Base-by-base conservation (phyloP, 129 eudicot species). In the Mikania micrantha region DNA sequence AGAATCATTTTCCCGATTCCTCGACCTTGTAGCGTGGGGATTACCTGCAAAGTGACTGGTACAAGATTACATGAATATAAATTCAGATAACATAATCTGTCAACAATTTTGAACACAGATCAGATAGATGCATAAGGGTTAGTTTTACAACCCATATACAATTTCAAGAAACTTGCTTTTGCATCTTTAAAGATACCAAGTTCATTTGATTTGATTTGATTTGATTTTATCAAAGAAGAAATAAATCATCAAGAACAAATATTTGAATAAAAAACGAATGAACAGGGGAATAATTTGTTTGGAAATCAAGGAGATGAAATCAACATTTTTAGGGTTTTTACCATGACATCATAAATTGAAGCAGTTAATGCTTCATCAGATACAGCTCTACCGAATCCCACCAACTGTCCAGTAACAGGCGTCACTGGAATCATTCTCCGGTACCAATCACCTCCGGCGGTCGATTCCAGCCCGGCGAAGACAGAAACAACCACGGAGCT, bases 321-420 rank as follows among this genome's bases (percentile, higher is more conserved):
- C 20, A 28, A 10, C 47, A 65, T 22, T 9, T 31, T 42, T 50
- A 47, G 35, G 60, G 49, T 48, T 62, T 62, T 29, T 42, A 93
- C 98, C 98, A 88, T 86, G 58, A 89, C 90, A 77, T 93, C 96
- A 60, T 82, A 84, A 40, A 93, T 86, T 9, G 98, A 76, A 69
- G 96, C 98, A 54, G 98, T 86, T 45, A 93, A 79, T 9, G 82
- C 84, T 70, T 64, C 39, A 79, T 93, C 96, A 5, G 88, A 76
- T 61, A 93, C 88, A 16, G 90, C 98, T 20, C 98, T 78, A 25
- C 96, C 96, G 42, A 93, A 93, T 19, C 98, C 98, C n/a, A 93
- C 81, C 78, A 93, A 67, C 47, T 54, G 41, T 6, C 96, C 95
- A 40, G 80, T 82, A 2, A 63, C 70, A 48, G 98, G 83, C 69